Evolutionary conservation across 1,139 yeast genomes (phyloP).

Genomic region (Groenewaldozyma sp.): DNA sequence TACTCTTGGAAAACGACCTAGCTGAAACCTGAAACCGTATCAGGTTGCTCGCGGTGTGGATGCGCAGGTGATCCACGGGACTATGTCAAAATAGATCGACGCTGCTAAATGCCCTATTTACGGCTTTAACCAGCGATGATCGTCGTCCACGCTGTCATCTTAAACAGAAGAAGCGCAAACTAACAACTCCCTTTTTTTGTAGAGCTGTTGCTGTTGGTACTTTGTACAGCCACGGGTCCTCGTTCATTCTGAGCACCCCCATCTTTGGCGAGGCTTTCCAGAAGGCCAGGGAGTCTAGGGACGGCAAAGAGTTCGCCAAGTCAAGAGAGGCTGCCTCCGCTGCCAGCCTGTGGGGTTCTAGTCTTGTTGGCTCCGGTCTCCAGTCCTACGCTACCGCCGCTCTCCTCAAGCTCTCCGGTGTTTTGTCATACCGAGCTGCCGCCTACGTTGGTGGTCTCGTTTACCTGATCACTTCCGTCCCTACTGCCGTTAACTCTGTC

Average conservation of each 20-base stretch:
- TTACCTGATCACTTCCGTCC: slow-evolving; percentile 32
- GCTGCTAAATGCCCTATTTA: too few relatives aligned
- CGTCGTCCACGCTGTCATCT: too few relatives aligned
- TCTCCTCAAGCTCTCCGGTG: slow-evolving; percentile 32
- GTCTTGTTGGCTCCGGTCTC: slow-evolving; percentile 28
- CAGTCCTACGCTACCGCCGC: slow-evolving; percentile 38
- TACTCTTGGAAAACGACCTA: too few relatives aligned
- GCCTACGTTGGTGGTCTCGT: slow-evolving; percentile 33
- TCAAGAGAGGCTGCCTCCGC: slow-evolving; percentile 33
- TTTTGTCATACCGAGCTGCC: slow-evolving; percentile 33
- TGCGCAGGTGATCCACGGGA: too few relatives aligned
- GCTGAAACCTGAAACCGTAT: too few relatives aligned
- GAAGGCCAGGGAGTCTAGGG: slow-evolving; percentile 28
- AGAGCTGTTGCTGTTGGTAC: slow-evolving; percentile 36
- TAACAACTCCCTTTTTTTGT: slow-evolving; percentile 1
- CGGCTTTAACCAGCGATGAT: too few relatives aligned
- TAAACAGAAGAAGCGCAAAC: neutral
- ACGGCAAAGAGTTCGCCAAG: slow-evolving; percentile 30
- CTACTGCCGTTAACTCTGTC: slow-evolving; percentile 29
- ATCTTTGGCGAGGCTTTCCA: slow-evolving; percentile 34
- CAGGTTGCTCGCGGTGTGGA: too few relatives aligned
- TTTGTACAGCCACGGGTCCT: slow-evolving; percentile 31
- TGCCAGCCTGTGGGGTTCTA: slow-evolving; percentile 28
- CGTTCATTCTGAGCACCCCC: slow-evolving; percentile 32
- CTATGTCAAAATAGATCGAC: too few relatives aligned